These are phyloP conservation scores for Colletotrichum ledebouriae DNA, from an alignment of 2,329 filamentous ascomycete species.

Conservation along the genomic window DNA sequence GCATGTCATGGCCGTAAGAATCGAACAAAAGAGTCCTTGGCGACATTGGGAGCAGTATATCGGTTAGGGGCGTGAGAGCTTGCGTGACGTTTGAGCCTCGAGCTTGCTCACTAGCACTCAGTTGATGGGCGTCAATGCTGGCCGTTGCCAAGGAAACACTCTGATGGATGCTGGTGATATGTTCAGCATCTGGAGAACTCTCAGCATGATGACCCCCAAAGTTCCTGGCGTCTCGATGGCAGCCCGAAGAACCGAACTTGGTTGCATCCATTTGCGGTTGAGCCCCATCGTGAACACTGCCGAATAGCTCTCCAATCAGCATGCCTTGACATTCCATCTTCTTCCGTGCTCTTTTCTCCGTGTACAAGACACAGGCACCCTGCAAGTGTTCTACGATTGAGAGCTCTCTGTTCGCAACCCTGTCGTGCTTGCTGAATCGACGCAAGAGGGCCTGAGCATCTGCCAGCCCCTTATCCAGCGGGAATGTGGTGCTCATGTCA, in stretches of 20 bases:
- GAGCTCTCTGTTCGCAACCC: constrained; percentile 44
- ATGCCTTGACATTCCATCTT: constrained; percentile 46
- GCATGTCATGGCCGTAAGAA: constrained; percentile 43
- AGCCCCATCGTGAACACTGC: constrained; percentile 43
- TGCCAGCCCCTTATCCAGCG: constrained; percentile 47
- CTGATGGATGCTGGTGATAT: constrained; percentile 8
- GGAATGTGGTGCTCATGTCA: constrained; percentile 55
- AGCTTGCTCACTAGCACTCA: constrained; percentile 17
- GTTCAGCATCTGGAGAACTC: background rate
- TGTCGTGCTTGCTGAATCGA: constrained; percentile 45
- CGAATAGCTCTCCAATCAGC: constrained; percentile 46
- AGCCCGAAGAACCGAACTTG: background rate
- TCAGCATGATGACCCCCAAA: background rate
- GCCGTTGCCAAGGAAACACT: constrained; percentile 5
- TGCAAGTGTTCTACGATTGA: constrained; percentile 46
- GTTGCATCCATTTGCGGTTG: background rate
- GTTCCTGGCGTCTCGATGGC: background rate
- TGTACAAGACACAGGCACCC: constrained; percentile 45
- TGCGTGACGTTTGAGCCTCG: constrained; percentile 30
- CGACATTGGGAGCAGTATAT: constrained; percentile 44
- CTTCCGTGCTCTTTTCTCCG: constrained; percentile 43
- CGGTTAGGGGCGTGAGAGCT: constrained; percentile 31
- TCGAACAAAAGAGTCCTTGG: constrained; percentile 45
- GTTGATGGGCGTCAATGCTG: constrained; percentile 11
- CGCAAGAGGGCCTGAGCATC: constrained; percentile 45